Evolutionary conservation across 176 grass and related monocot species (phyloP).

Genomic region (Zizania latifolia): DNA sequence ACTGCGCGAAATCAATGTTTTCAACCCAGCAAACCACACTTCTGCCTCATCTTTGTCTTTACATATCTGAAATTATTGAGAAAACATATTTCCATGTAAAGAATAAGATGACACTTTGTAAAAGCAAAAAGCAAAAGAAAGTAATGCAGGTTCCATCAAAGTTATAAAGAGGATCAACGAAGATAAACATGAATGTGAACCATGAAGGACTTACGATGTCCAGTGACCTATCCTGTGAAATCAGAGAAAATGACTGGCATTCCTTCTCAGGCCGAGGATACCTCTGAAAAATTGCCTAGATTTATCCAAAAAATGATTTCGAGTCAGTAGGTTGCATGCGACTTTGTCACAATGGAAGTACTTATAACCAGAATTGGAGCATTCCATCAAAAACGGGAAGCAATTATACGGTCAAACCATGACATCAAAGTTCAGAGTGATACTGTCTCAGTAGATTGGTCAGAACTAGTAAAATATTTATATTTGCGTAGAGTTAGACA

Average conservation of each 20-base stretch:
- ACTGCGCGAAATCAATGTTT: conserved; percentile 82
- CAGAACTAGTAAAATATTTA: not conserved
- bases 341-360: not conserved
- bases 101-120: not conserved
- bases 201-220: conserved; percentile 72
- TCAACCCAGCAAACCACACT: conserved; percentile 98
- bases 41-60: conserved; percentile 99
- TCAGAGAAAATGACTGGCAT: conserved; percentile 98
- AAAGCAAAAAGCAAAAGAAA: conserved; percentile 19
- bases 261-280: conserved; percentile 99
- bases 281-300: conserved; percentile 96
- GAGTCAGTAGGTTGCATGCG: conserved; percentile 17
- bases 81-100: conserved; percentile 13
- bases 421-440: not conserved
- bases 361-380: not conserved
- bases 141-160: not conserved
- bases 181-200: conserved; percentile 11
- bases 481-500: not conserved
- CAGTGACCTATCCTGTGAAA: conserved; percentile 85
- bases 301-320: conserved; percentile 1
- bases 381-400: not conserved
- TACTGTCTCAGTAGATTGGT: not conserved
- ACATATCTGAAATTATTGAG: conserved; percentile 67
- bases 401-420: not conserved
- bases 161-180: conserved; percentile 28